Evolutionary conservation across 352 stramenopile species (phyloP).

Genomic region (Phytophthora melonis): DNA sequence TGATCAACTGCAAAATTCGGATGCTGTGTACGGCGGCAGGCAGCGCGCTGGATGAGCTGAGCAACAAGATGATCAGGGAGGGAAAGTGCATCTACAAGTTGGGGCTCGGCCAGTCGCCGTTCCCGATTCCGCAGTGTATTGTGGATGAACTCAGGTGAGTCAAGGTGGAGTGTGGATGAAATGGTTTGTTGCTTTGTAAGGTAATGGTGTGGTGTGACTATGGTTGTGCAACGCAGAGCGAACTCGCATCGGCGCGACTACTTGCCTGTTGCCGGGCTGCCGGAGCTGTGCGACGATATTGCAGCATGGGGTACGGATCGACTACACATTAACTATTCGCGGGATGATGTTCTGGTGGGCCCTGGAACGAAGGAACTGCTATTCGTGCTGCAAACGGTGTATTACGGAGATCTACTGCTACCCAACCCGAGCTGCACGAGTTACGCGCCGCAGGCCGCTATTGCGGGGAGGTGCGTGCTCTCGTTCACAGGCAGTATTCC

Average conservation of each 20-base stretch:
- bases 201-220: neutral
- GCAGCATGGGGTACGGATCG: conserved; percentile 68
- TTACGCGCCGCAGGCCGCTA: conserved; percentile 87
- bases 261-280: conserved; percentile 78
- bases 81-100: conserved; percentile 89
- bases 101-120: conserved; percentile 85
- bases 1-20: conserved; percentile 90
- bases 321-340: conserved; percentile 69
- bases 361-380: conserved; percentile 91
- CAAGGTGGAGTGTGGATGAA: neutral
- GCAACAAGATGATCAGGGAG: conserved; percentile 85
- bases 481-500: neutral
- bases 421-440: conserved; percentile 89
- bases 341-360: conserved; percentile 85
- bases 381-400: conserved; percentile 90
- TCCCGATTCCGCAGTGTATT: conserved; percentile 89
- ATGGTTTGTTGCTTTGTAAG: conserved; percentile 1
- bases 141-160: conserved; percentile 86
- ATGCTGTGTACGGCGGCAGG: conserved; percentile 84
- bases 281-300: conserved; percentile 83
- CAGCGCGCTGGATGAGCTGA: conserved; percentile 85
- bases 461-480: conserved; percentile 69
- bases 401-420: conserved; percentile 87
- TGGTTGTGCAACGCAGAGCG: conserved; percentile 42
- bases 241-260: conserved; percentile 89